Evolutionary conservation across 345 rosid genomes (phyloP), one percentile per base, ranked within the genome.

Genomic region (Salix caprea): DNA sequence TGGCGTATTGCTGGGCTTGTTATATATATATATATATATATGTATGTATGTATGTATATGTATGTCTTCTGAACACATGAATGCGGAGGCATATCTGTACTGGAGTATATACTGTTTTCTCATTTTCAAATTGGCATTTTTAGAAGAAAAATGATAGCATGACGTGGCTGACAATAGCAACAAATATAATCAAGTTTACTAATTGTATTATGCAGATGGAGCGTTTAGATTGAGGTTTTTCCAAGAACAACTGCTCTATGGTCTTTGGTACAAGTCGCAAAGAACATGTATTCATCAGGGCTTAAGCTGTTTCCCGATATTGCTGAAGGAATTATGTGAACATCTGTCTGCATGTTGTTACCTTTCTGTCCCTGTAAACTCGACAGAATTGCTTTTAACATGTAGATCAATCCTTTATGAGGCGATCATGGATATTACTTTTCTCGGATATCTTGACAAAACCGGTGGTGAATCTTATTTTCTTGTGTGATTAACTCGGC

Each of bases 191-290:
- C 4, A 24, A 37, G 4, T 18, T 32, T 64, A 66, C 18, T 21
- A 1, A 4, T 65, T 65, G 26, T 76, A 62, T 75, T 14, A 67
- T 69, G 78, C 90, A 93, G 98, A 96, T 92, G 98, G 96, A 91
- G 82, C 91, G 91, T 39, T 88, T 96, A 65, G 98, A 93, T 48
- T 96, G 90, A 91, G 79, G 75, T 69, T 26, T 39, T 21, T 28
- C 73, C 61, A 5, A 44, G 75, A 61, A 60, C 73, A 71, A 58
- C 79, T 65, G 82, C 77, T 16, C 71, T 44, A 65, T 28, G 69
- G 52, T 74, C 40, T 70, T 40, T 70, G 36, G 66, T 37, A 52
- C 65, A 70, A 14, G 81, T 24, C 23, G 36, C 39, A 72, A 18
- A 46, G 61, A 46, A 64, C 15, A 23, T 13, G 21, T 9, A 48